phyloP scores from a whole-genome alignment of 1,284 basidiomycete species.

The Neolentinus lepideus region DNA sequence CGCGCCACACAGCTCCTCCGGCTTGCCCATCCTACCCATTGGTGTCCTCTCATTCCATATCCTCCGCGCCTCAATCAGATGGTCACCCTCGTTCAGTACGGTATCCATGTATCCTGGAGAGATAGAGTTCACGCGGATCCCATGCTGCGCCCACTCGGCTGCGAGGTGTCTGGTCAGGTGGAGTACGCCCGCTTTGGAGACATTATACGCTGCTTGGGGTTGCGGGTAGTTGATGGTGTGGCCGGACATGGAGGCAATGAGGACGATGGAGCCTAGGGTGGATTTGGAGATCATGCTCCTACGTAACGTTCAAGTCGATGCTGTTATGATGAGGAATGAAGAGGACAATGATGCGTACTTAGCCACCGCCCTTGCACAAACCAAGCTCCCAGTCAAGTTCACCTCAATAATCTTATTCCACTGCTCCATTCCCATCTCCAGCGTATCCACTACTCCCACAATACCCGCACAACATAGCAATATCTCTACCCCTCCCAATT shows the following conservation, averaged over 20 bases:
- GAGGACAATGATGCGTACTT: constrained; percentile 19
- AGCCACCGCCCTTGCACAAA: constrained; percentile 33
- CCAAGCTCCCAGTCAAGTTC: constrained; percentile 35
- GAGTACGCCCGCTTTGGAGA: constrained; percentile 20
- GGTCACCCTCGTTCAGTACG: constrained; percentile 28
- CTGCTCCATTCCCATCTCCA: constrained; percentile 21
- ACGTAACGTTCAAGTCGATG: background rate
- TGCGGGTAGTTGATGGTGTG: constrained; percentile 33
- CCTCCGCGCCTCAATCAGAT: constrained; percentile 20
- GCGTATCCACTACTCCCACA: constrained; percentile 24
- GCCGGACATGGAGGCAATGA: constrained; percentile 34
- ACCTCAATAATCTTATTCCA: constrained; percentile 31
- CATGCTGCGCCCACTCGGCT: constrained; percentile 33
- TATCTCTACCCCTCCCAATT: constrained; percentile 26
- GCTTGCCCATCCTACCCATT: constrained; percentile 34
- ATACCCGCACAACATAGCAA: constrained; percentile 35
- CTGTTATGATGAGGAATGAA: background rate
- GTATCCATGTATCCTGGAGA: constrained; percentile 40
- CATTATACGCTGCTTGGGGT: constrained; percentile 26
- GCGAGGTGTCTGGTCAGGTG: constrained; percentile 20
- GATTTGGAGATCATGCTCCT: constrained; percentile 34
- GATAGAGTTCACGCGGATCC: constrained; percentile 35
- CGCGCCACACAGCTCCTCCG: constrained; percentile 30
- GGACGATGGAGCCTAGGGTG: constrained; percentile 31
- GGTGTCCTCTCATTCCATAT: constrained; percentile 31